These are phyloP conservation scores for Epichloe typhina DNA, from an alignment of 2,329 filamentous ascomycete species.

Conservation along the genomic window DNA sequence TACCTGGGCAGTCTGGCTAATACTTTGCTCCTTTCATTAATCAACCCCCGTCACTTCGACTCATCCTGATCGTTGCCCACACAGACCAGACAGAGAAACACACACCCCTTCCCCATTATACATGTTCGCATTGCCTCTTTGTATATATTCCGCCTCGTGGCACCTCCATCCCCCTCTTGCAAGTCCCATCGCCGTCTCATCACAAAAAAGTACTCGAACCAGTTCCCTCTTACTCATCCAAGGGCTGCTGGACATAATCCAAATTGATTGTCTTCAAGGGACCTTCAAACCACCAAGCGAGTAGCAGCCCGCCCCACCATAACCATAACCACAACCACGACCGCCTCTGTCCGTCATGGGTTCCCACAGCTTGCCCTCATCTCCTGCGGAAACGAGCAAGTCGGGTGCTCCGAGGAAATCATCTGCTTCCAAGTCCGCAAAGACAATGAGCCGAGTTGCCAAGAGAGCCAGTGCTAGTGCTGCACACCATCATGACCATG, in stretches of 20 bases:
- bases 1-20: too few relatives aligned
- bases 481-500: conserved; percentile 25
- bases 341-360: conserved; percentile 26
- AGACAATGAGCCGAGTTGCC: conserved; percentile 35
- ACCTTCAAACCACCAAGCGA: too few relatives aligned
- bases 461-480: conserved; percentile 33
- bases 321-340: neutral
- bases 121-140: neutral
- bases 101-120: too few relatives aligned
- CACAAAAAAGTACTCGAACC: neutral
- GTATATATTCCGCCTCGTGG: neutral
- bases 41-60: too few relatives aligned
- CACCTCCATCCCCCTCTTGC: neutral
- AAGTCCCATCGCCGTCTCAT: neutral
- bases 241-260: too few relatives aligned
- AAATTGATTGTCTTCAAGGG: too few relatives aligned
- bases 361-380: conserved; percentile 34
- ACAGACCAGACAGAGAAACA: neutral
- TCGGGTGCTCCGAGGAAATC: conserved; percentile 24
- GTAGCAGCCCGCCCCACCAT: too few relatives aligned
- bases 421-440: conserved; percentile 31
- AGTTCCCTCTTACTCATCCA: too few relatives aligned
- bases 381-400: conserved; percentile 36
- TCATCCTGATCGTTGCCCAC: neutral
- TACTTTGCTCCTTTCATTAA: neutral